Evolutionary conservation across 176 grass and related monocot species (phyloP).

Genomic region (Hordeum marinum): DNA sequence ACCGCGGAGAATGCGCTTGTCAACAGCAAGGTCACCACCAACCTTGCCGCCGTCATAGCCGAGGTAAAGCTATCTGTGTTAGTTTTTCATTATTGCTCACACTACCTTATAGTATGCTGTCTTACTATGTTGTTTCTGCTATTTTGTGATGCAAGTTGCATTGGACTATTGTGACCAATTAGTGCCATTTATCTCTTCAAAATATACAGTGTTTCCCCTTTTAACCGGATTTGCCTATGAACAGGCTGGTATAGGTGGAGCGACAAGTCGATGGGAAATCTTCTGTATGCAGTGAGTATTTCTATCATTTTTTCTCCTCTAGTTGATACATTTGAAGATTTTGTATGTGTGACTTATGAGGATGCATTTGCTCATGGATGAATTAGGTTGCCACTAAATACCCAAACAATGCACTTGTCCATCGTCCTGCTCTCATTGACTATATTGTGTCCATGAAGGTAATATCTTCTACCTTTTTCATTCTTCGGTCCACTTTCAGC

Average conservation of each 20-base stretch:
- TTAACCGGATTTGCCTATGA: conserved; percentile 28
- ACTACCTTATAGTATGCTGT: too few relatives aligned
- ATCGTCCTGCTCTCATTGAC: conserved; percentile 67
- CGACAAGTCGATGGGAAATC: conserved; percentile 70
- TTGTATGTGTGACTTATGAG: conserved; percentile 13
- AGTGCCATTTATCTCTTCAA: not conserved
- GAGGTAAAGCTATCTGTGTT: conserved; percentile 33
- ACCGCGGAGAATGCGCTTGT: conserved; percentile 78
- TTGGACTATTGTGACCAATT: conserved; percentile 9
- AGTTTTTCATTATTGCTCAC: too few relatives aligned
- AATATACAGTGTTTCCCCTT: not conserved
- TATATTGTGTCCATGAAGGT: conserved; percentile 75
- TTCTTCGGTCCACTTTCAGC: not conserved
- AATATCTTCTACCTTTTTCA: not conserved
- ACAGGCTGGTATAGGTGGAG: conserved; percentile 60
- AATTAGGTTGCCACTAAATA: conserved; percentile 86
- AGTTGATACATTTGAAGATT: not conserved
- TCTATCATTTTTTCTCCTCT: too few relatives aligned
- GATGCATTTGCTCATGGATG: conserved; percentile 18
- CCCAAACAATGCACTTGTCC: conserved; percentile 76
- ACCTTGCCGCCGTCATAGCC: conserved; percentile 67
- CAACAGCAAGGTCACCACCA: conserved; percentile 77
- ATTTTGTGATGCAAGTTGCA: not conserved
- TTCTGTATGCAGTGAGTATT: conserved; percentile 55
- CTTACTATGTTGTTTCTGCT: not conserved